These are phyloP conservation scores for Fusarium chuoi DNA, from an alignment of 2,329 filamentous ascomycete genomes.

Conservation along the genomic window DNA sequence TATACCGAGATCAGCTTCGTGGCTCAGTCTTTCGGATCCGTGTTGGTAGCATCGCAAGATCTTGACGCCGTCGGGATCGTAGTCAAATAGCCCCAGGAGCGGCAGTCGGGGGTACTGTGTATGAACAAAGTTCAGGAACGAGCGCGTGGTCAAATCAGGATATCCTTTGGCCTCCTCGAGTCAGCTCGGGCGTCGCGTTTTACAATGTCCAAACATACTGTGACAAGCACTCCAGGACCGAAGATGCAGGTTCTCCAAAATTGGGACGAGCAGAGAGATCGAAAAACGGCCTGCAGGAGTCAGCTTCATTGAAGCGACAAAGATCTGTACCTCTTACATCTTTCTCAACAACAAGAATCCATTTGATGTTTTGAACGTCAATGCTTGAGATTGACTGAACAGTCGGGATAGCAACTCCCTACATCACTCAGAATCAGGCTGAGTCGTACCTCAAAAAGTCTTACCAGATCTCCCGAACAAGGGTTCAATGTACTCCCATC, in stretches of 20 bases:
- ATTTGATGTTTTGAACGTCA: conserved; percentile 61
- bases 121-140: conserved; percentile 68
- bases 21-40: conserved; percentile 70
- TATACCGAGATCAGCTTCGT: conserved; percentile 65
- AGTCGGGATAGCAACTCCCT: conserved; percentile 72
- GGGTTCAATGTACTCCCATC: conserved; percentile 55
- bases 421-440: conserved; percentile 17
- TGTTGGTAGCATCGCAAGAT: conserved; percentile 80
- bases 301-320: conserved; percentile 23
- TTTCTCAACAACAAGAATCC: conserved; percentile 83
- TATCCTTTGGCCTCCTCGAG: conserved; percentile 78
- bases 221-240: conserved; percentile 73
- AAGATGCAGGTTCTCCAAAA: conserved; percentile 63
- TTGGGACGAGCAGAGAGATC: conserved; percentile 67
- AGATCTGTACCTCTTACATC: conserved; percentile 61
- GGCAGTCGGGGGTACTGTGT: conserved; percentile 60
- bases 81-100: conserved; percentile 75
- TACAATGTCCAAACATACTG: conserved; percentile 55
- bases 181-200: not conserved
- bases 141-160: conserved; percentile 77
- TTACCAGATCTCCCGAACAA: conserved; percentile 45
- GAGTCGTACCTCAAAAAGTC: not conserved
- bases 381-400: conserved; percentile 60
- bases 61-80: conserved; percentile 78
- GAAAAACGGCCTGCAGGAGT: conserved; percentile 73